A percentile compares a stretch with the other conserved stretches of the same genome.
Evolutionary conservation across 108 stramenopile genomes (phyloP).

Genomic region (Nitzschia inconspicua): DNA sequence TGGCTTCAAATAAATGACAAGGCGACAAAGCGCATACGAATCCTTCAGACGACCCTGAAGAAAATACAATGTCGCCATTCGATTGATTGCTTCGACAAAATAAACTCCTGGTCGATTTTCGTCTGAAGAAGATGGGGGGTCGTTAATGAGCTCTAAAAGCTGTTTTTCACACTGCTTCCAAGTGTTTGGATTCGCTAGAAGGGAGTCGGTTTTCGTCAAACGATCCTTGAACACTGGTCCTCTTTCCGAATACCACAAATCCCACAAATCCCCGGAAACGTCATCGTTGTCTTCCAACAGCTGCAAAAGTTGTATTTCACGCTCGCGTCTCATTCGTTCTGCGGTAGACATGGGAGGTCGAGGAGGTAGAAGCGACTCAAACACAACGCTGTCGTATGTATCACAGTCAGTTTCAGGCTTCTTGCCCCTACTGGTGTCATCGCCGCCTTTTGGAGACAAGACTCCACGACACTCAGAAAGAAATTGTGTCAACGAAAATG

Average conservation of each 20-base stretch:
- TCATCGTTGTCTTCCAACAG: slow-evolving; percentile 30
- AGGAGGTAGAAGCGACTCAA: slow-evolving; percentile 21
- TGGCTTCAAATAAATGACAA: slow-evolving; percentile 64
- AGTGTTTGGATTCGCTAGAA: slow-evolving; percentile 22
- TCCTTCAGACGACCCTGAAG: slow-evolving; percentile 54
- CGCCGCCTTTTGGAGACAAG: neutral
- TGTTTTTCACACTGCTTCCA: slow-evolving; percentile 55
- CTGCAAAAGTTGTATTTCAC: slow-evolving; percentile 37
- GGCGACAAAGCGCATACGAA: slow-evolving; percentile 49
- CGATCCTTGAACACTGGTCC: slow-evolving; percentile 26
- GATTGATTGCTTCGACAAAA: slow-evolving; percentile 74
- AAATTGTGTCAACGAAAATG: neutral
- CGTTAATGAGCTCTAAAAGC: slow-evolving; percentile 43
- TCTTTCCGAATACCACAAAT: slow-evolving; percentile 55
- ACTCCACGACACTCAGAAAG: neutral
- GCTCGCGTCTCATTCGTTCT: slow-evolving; percentile 30
- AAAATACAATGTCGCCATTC: slow-evolving; percentile 67
- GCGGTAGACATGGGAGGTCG: slow-evolving; percentile 49
- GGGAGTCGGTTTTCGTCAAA: slow-evolving; percentile 20
- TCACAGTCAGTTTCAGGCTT: neutral
- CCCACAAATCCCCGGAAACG: slow-evolving; percentile 30
- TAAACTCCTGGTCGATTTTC: too few species aligned
- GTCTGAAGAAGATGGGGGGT: too few species aligned
- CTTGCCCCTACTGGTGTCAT: neutral
- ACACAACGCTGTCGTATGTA: neutral